These are phyloP conservation scores for Leccinum uliginosum DNA, from an alignment of 768 basidiomycete species.

Conservation along the genomic window DNA sequence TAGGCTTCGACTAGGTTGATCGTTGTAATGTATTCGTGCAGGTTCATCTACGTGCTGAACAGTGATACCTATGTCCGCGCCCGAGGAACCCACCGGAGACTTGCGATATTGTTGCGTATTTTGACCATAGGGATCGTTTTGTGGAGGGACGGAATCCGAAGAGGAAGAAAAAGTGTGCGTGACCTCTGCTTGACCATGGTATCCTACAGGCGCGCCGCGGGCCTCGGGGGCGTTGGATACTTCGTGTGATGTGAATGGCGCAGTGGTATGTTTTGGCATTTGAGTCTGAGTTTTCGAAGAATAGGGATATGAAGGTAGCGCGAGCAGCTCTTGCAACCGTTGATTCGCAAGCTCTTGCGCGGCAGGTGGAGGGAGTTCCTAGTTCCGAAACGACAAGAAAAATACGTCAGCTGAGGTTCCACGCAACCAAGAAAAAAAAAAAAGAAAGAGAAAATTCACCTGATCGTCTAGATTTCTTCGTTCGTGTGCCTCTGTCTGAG, in stretches of 20 bases:
- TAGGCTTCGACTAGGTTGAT: constrained; percentile 14
- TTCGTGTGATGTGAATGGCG: not conserved
- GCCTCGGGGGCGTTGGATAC: not conserved
- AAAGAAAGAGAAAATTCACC: not conserved
- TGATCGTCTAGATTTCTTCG: constrained; percentile 4
- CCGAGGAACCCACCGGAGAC: not conserved
- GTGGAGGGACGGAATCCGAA: not conserved
- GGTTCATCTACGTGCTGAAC: constrained; percentile 14
- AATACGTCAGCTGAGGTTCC: not conserved
- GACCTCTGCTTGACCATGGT: not conserved
- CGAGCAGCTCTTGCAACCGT: constrained; percentile 25
- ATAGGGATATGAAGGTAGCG: constrained; percentile 4
- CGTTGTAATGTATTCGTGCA: constrained; percentile 9
- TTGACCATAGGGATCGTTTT: constrained; percentile 2
- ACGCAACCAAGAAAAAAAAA: not conserved
- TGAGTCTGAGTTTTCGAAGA: not conserved
- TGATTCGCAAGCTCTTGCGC: constrained; percentile 15
- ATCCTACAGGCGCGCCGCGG: not conserved
- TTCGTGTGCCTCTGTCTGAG: constrained; percentile 1
- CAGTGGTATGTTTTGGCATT: not conserved
- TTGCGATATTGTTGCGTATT: constrained; percentile 4
- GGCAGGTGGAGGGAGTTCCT: not conserved
- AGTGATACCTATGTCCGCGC: constrained; percentile 12
- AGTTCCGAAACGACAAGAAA: not conserved
- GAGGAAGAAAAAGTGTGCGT: constrained; percentile 6